phyloP scores from a whole-genome alignment of 345 rosid genomes.

The Murraya koenigii region DNA sequence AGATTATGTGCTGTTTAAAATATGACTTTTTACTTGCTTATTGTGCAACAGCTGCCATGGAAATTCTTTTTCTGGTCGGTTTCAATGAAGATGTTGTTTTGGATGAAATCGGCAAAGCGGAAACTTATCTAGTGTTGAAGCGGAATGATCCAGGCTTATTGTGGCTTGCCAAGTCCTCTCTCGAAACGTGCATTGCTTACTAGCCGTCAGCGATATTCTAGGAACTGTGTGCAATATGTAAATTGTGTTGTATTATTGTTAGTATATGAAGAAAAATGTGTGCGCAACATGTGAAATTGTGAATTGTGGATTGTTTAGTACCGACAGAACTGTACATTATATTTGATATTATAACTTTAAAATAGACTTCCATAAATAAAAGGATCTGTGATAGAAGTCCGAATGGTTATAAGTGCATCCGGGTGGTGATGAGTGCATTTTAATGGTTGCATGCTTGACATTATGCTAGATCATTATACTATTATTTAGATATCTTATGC shows the following conservation, averaged over 20 bases:
- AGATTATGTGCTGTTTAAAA: background rate
- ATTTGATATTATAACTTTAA: background rate
- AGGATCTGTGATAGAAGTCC: background rate
- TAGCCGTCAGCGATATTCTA: slow-evolving; percentile 18
- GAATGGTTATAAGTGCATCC: background rate
- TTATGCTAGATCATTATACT: background rate
- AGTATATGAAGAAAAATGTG: background rate
- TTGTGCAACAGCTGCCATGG: slow-evolving; percentile 68
- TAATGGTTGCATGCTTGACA: background rate
- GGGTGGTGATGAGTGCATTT: background rate
- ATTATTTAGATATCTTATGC: background rate
- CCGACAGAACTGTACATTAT: background rate
- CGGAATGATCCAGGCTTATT: slow-evolving; percentile 85
- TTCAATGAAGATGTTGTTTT: slow-evolving; percentile 60
- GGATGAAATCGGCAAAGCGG: slow-evolving; percentile 51
- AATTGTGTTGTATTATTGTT: background rate
- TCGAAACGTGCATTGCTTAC: slow-evolving; percentile 50
- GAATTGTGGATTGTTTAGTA: background rate
- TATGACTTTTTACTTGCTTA: background rate
- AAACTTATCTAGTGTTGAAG: slow-evolving; percentile 68
- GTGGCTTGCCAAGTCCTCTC: slow-evolving; percentile 89
- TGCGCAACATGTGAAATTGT: background rate
- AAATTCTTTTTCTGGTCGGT: slow-evolving; percentile 69
- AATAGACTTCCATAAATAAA: background rate
- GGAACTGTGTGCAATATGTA: background rate